Evolutionary conservation across 2,329 filamentous ascomycete species (phyloP).

Genomic region (Fusarium sterilihyphosum): DNA sequence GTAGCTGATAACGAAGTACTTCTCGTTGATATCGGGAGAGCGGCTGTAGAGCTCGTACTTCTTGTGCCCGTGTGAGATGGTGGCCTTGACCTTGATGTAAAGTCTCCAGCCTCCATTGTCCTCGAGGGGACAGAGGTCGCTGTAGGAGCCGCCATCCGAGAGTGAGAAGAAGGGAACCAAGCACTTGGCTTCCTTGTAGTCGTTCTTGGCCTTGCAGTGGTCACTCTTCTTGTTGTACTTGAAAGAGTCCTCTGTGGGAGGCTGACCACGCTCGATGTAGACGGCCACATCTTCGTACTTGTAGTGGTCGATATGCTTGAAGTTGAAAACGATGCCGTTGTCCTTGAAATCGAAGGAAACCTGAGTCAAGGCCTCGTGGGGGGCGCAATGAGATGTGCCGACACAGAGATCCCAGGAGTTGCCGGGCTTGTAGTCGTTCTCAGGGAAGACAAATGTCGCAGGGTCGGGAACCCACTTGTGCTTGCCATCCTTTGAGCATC

Average conservation of each 20-base stretch:
- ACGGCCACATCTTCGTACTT: conserved; percentile 43
- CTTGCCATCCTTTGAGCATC: conserved; percentile 38
- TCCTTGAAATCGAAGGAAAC: conserved; percentile 43
- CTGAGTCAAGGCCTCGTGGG: conserved; percentile 36
- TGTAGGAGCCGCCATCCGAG: conserved; percentile 36
- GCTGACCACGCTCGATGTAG: conserved; percentile 33
- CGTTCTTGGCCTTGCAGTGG: conserved; percentile 33
- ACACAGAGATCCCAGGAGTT: conserved; percentile 41
- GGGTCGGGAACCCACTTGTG: conserved; percentile 42
- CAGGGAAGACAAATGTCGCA: conserved; percentile 39
- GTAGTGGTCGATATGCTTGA: conserved; percentile 38
- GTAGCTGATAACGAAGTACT: conserved; percentile 43
- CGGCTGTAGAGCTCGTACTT: conserved; percentile 41
- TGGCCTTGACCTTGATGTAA: conserved; percentile 42
- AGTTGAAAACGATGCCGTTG: conserved; percentile 39
- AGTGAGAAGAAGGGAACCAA: conserved; percentile 41
- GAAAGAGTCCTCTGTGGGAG: conserved; percentile 33
- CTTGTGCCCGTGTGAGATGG: conserved; percentile 34
- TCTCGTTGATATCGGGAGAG: conserved; percentile 28
- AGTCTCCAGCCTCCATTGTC: conserved; percentile 42
- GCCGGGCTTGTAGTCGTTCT: conserved; percentile 32
- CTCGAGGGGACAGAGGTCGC: conserved; percentile 41
- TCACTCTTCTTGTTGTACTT: conserved; percentile 38
- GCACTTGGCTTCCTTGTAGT: conserved; percentile 40
- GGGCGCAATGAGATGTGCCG: conserved; percentile 32